Evolutionary conservation across 129 eudicot genomes (phyloP).

Genomic region (Pittosporum tobira): DNA sequence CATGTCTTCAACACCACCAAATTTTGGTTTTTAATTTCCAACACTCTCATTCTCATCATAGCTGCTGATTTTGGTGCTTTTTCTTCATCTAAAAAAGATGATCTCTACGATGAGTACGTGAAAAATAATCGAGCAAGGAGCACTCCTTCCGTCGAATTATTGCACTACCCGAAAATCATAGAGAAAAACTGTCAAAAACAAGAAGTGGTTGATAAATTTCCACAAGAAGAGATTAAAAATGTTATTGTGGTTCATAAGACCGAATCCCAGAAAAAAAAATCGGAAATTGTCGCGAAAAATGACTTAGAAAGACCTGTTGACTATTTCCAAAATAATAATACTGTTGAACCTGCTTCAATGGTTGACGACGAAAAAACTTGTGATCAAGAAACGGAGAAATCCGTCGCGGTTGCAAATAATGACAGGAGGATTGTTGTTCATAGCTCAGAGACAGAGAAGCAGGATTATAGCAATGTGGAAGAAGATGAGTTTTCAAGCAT

Average conservation of each 20-base stretch:
- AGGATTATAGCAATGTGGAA: background rate
- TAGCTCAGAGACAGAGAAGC: conserved; percentile 13
- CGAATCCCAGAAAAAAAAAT: background rate
- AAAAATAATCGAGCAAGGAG: background rate
- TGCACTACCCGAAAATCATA: background rate
- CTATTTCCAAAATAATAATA: background rate
- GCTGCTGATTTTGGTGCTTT: conserved; percentile 32
- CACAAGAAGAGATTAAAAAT: conserved; percentile 15
- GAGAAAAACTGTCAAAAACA: background rate
- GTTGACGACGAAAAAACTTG: background rate
- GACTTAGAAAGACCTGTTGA: background rate
- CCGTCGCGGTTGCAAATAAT: background rate
- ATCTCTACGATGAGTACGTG: conserved; percentile 6
- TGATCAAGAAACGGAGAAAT: background rate
- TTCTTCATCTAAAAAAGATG: conserved; percentile 14
- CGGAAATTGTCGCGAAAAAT: background rate
- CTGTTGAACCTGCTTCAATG: background rate
- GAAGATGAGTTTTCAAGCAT: conserved; percentile 29
- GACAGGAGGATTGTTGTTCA: conserved; percentile 7
- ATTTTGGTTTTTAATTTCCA: conserved; percentile 40
- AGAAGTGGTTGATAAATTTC: background rate
- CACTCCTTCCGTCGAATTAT: background rate
- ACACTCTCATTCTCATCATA: conserved; percentile 38
- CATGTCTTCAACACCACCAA: conserved; percentile 24
- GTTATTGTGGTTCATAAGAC: conserved; percentile 1